Base-by-base conservation (phyloP, 768 basidiomycete species). In the Pulveroboletus sp. region DNA sequence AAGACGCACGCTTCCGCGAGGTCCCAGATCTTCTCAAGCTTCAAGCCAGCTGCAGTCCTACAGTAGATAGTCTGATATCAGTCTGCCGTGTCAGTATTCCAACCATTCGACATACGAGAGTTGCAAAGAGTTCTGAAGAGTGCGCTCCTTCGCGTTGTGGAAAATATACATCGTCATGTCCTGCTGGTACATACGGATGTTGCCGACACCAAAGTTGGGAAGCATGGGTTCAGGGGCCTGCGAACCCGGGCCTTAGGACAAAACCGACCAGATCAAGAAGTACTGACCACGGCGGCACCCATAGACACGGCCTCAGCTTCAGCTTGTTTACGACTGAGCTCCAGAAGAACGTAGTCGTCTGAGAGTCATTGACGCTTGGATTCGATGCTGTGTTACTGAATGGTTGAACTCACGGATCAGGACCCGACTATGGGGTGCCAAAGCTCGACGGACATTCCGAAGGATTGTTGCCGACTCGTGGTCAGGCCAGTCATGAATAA, bases 161-260 rank as follows among this genome's bases (percentile, higher is more conserved):
- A 59, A 4, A 12, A 66, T 38, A 52, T 51, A 58, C 68, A 70
- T 71, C 2, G 49, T 45, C 40, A 71, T 2, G 36, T 70, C 71
- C 31, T 56, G 55, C 25, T 65, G 47, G 48, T 72, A 65, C 48
- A 61, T 48, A 1, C 60, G 60, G 17, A 61, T 53, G 31, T 54
- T 59, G 3, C 68, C 68, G 9, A 56, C 59, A 14, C 70, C 69
- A 43, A 61, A 69, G 56, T 68, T 72, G 5, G 63, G 50, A 20
- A 68, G 55, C 25, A 71, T 33, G 8, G 67, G 70, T 37, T 63
- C 58, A 24, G 69, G 69, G 2, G 70, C 69, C 67, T 70, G 54
- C 27, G 16, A 27, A 42, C 3, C 50, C 45, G 46, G 25, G 17
- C 2, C 17, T 10, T 19, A 12, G 19, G 4, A 33, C 16, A 7